Conservation (phyloP, 2,329 filamentous ascomycete species). For the Colletotrichum tofieldiae region DNA sequence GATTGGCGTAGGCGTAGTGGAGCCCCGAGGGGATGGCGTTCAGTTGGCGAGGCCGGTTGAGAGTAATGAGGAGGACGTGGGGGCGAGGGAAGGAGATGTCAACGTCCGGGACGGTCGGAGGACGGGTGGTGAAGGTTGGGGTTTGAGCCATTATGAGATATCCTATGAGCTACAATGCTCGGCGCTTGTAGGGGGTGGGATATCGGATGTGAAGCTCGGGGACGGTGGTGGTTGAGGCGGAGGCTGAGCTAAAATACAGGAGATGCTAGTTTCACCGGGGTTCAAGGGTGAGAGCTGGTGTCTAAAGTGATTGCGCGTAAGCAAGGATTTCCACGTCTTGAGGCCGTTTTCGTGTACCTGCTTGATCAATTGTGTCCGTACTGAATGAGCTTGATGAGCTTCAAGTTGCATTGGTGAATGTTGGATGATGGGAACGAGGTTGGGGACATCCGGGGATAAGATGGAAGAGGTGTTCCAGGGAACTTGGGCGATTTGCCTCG, state of each 20-base stretch:
- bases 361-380: background rate
- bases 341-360: no score
- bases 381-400: background rate
- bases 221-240: background rate
- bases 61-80: constrained; percentile 71
- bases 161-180: no score
- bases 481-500: constrained; percentile 19
- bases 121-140: constrained; percentile 16
- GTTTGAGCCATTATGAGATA: constrained; percentile 12
- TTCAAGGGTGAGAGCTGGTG: background rate
- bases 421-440: background rate
- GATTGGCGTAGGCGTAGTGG: constrained; percentile 64
- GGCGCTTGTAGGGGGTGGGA: background rate
- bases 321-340: background rate
- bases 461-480: constrained; percentile 1
- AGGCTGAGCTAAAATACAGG: background rate
- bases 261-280: constrained; percentile 1
- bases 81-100: constrained; percentile 65
- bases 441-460: constrained; percentile 16
- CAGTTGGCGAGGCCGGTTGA: constrained; percentile 71
- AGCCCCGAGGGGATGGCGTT: constrained; percentile 69
- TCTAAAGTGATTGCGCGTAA: background rate
- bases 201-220: background rate
- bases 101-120: constrained; percentile 22
- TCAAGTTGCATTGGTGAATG: background rate